Evolutionary conservation across 1,284 basidiomycete genomes (phyloP).

Genomic region (Phellopilus nigrolimitatus): DNA sequence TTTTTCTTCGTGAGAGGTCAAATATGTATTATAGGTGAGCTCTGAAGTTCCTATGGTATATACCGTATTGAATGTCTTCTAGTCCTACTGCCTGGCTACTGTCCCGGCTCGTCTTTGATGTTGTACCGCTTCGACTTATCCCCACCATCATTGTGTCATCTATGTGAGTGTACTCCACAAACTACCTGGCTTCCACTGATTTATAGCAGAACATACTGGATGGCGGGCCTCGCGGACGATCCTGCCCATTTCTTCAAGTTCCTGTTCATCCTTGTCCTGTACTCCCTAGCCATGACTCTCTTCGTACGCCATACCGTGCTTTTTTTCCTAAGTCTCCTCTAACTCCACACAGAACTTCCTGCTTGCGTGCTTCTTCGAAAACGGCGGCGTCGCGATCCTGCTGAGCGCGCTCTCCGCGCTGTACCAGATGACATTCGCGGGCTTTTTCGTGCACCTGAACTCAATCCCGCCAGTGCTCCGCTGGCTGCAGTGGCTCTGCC

Average conservation of each 20-base stretch:
- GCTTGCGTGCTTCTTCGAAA: constrained; percentile 72
- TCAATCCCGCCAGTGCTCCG: constrained; percentile 79
- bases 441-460: constrained; percentile 79
- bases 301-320: constrained; percentile 48
- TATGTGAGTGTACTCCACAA: constrained; percentile 47
- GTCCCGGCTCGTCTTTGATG: constrained; percentile 80
- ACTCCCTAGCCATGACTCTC: constrained; percentile 76
- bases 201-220: constrained; percentile 72
- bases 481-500: constrained; percentile 81
- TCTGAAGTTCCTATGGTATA: neutral
- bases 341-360: constrained; percentile 75
- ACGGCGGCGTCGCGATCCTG: constrained; percentile 86
- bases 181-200: constrained; percentile 3
- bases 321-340: constrained; percentile 11
- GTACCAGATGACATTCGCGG: constrained; percentile 82
- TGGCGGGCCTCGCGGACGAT: constrained; percentile 77
- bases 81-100: constrained; percentile 84
- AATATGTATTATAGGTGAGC: constrained; percentile 70
- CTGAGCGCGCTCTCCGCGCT: constrained; percentile 71
- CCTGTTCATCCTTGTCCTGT: constrained; percentile 71
- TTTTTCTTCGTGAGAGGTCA: constrained; percentile 85
- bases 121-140: constrained; percentile 77
- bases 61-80: constrained; percentile 9
- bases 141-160: constrained; percentile 80
- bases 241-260: constrained; percentile 80